Evolutionary conservation across 768 basidiomycete genomes (phyloP).

Genomic region (Pulveroboletus sp.): DNA sequence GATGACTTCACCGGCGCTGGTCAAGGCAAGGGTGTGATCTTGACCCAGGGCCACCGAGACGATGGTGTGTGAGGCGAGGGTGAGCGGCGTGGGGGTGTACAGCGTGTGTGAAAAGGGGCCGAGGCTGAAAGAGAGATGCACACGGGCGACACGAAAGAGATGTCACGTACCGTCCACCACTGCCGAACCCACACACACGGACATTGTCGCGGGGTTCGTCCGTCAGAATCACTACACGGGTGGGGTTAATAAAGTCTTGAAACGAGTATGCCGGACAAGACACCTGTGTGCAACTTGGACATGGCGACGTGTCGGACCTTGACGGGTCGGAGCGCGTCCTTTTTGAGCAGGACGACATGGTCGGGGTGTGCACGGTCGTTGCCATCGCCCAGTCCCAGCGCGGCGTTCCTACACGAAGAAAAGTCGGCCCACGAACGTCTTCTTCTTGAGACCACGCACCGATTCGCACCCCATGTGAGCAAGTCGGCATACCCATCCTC

Average conservation of each 20-base stretch:
- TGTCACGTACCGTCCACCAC: slow-evolving; percentile 69
- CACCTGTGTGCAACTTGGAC: slow-evolving; percentile 88
- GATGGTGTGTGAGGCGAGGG: slow-evolving; percentile 55
- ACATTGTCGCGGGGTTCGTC: slow-evolving; percentile 71
- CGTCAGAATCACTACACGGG: slow-evolving; percentile 55
- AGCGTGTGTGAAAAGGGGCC: slow-evolving; percentile 79
- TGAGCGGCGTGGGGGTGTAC: slow-evolving; percentile 61
- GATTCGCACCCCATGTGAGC: slow-evolving; percentile 86
- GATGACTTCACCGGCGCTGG: slow-evolving; percentile 74
- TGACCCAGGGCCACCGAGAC: slow-evolving; percentile 80
- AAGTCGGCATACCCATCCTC: slow-evolving; percentile 50
- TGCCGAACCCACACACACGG: slow-evolving; percentile 86
- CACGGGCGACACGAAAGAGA: neutral
- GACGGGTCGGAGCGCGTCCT: slow-evolving; percentile 47
- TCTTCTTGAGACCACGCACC: slow-evolving; percentile 37
- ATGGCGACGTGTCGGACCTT: slow-evolving; percentile 68
- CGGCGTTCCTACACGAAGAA: slow-evolving; percentile 62
- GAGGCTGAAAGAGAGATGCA: slow-evolving; percentile 43
- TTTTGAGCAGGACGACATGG: slow-evolving; percentile 50
- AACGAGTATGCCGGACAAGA: slow-evolving; percentile 6
- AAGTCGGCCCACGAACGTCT: neutral
- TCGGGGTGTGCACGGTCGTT: slow-evolving; percentile 81
- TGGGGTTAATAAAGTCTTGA: neutral
- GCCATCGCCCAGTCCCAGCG: slow-evolving; percentile 80
- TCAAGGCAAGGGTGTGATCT: slow-evolving; percentile 90